These are phyloP conservation scores for Podospora pseudocomata DNA, from an alignment of 495 filamentous ascomycete species.

Conservation along the genomic window DNA sequence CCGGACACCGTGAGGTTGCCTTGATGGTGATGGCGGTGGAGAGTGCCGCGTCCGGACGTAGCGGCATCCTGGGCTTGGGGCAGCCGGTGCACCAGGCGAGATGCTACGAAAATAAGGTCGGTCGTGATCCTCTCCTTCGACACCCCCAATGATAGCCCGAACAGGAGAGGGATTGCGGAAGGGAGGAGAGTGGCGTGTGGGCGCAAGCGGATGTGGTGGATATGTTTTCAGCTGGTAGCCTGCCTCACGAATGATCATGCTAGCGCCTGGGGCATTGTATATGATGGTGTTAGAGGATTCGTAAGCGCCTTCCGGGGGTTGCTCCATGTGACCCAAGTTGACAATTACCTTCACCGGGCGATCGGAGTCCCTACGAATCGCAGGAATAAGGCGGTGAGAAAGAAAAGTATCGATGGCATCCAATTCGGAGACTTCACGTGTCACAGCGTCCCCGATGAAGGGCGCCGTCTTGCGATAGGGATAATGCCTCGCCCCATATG, in stretches of 20 bases:
- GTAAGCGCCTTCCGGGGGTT: background rate
- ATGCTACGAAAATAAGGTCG: background rate
- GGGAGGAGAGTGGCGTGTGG: background rate
- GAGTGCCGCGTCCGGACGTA: background rate
- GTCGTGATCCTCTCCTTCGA: background rate
- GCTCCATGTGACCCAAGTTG: background rate
- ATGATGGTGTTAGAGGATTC: background rate
- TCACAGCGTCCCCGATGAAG: background rate
- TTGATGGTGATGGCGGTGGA: background rate
- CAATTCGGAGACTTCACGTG: background rate
- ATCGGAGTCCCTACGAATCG: background rate
- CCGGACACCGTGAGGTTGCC: background rate
- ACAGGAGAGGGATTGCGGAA: background rate
- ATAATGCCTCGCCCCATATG: background rate
- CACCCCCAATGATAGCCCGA: background rate
- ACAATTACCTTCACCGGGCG: slow-evolving; percentile 3
- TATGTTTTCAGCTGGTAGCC: background rate
- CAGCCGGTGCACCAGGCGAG: background rate
- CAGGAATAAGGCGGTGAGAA: background rate
- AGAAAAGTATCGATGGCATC: background rate
- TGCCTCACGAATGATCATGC: background rate
- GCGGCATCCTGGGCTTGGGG: background rate
- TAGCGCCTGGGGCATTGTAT: background rate
- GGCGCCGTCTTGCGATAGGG: background rate
- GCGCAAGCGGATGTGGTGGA: background rate